These are phyloP conservation scores for Dovyalis caffra DNA, from an alignment of 345 rosid genomes.

Conservation along the genomic window DNA sequence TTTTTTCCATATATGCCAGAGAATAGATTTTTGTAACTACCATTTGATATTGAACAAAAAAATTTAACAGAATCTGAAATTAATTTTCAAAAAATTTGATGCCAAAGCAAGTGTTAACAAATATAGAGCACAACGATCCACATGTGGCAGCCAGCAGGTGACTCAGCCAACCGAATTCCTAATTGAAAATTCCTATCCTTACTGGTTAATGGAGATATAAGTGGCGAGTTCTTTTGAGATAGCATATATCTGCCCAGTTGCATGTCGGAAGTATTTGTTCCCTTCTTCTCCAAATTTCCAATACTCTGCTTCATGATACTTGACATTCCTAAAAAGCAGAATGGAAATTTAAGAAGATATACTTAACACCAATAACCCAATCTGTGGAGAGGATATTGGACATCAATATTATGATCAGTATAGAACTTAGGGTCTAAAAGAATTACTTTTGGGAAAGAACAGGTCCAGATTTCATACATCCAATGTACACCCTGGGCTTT, in stretches of 20 bases:
- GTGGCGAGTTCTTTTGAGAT: slow-evolving; percentile 90
- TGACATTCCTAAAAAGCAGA: slow-evolving; percentile 60
- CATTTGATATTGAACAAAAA: not conserved
- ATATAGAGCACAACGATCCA: not conserved
- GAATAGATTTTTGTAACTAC: not conserved
- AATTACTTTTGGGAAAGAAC: slow-evolving; percentile 89
- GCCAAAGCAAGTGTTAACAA: not conserved
- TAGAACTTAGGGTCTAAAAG: slow-evolving; percentile 2
- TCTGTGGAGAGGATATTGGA: slow-evolving; percentile 8
- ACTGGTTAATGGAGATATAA: slow-evolving; percentile 87
- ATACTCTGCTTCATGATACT: slow-evolving; percentile 94
- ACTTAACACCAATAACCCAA: not conserved
- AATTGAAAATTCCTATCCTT: slow-evolving; percentile 20
- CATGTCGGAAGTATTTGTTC: slow-evolving; percentile 93
- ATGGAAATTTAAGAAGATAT: slow-evolving; percentile 8
- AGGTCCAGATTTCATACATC: slow-evolving; percentile 99
- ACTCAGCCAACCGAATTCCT: not conserved
- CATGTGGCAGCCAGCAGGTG: not conserved
- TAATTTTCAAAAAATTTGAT: not conserved
- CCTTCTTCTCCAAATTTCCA: slow-evolving; percentile 99
- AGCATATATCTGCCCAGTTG: slow-evolving; percentile 98
- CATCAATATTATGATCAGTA: not conserved
- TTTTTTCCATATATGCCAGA: not conserved
- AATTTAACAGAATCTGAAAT: not conserved
- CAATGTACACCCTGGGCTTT: slow-evolving; percentile 88